These are phyloP conservation scores for Neonectria sp. DNA, from an alignment of 2,329 filamentous ascomycete species.

Conservation along the genomic window DNA sequence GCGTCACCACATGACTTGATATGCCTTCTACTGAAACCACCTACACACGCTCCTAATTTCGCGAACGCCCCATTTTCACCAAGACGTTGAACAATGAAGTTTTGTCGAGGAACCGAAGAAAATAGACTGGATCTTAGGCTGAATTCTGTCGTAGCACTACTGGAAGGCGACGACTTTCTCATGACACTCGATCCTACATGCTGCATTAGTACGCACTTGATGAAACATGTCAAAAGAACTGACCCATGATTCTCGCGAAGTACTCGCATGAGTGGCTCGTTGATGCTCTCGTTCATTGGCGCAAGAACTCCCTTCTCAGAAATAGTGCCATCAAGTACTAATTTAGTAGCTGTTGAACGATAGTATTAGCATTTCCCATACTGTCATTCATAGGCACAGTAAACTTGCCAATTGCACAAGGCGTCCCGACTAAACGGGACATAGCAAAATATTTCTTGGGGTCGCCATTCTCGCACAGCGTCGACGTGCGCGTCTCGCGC, in stretches of 20 bases:
- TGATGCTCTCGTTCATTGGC: slow-evolving; percentile 82
- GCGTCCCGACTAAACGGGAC: slow-evolving; percentile 86
- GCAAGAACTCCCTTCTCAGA: slow-evolving; percentile 82
- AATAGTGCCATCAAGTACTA: slow-evolving; percentile 83
- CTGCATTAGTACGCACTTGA: slow-evolving; percentile 19
- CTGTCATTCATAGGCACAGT: neutral
- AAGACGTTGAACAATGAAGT: neutral
- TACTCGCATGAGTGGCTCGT: slow-evolving; percentile 81
- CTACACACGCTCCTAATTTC: slow-evolving; percentile 1
- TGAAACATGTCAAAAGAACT: slow-evolving; percentile 11
- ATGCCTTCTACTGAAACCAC: slow-evolving; percentile 2
- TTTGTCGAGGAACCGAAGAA: slow-evolving; percentile 5
- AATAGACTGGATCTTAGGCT: slow-evolving; percentile 1
- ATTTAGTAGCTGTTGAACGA: slow-evolving; percentile 78
- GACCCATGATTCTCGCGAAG: slow-evolving; percentile 81
- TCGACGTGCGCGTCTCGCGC: slow-evolving; percentile 85
- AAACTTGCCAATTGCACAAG: slow-evolving; percentile 58
- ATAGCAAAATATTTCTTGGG: slow-evolving; percentile 86
- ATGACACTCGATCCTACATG: slow-evolving; percentile 13
- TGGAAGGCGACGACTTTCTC: slow-evolving; percentile 7
- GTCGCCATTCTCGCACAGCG: slow-evolving; percentile 86
- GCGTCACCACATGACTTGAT: slow-evolving; percentile 1
- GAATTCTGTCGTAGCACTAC: neutral
- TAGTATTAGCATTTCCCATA: slow-evolving; percentile 17
- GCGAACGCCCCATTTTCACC: neutral